Percentiles rank a stretch among this genome's conserved stretches.
Conservation (phyloP, 2,329 filamentous ascomycete species). For the Pseudogymnoascus verrucosus region DNA sequence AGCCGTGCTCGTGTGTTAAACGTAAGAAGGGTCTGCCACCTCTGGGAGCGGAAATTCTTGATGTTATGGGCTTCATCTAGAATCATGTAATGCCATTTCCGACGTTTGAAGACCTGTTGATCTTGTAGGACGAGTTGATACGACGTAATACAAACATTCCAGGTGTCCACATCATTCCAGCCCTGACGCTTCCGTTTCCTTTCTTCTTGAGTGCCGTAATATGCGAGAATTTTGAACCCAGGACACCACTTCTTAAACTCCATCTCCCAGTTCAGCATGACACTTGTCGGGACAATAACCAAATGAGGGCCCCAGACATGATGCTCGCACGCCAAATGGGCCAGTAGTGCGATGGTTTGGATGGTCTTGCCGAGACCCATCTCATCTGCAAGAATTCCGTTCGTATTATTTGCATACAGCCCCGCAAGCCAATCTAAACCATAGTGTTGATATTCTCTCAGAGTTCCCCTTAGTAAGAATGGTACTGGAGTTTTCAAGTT, state of each 20-base stretch:
- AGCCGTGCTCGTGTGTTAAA: constrained; percentile 87
- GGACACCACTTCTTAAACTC: constrained; percentile 99
- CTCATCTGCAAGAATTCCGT: constrained; percentile 93
- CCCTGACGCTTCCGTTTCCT: constrained; percentile 83
- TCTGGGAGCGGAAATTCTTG: constrained; percentile 97
- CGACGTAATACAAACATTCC: constrained; percentile 96
- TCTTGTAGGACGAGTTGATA: constrained; percentile 96
- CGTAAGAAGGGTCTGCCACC: constrained; percentile 90
- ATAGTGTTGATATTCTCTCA: constrained; percentile 93
- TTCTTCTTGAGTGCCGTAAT: constrained; percentile 92
- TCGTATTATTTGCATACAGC: constrained; percentile 84
- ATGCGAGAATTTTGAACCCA: constrained; percentile 94
- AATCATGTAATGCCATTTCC: constrained; percentile 96
- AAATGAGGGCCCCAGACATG: constrained; percentile 94
- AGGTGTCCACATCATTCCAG: constrained; percentile 87
- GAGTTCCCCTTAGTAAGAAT: constrained; percentile 73
- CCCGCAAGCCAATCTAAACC: constrained; percentile 96
- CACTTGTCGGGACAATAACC: constrained; percentile 92
- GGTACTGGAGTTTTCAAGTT: constrained; percentile 63
- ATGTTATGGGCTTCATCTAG: constrained; percentile 98
- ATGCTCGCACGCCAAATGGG: constrained; percentile 83
- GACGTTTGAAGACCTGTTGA: constrained; percentile 83
- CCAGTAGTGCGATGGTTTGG: constrained; percentile 89
- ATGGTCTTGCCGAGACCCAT: constrained; percentile 99
- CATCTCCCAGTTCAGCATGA: constrained; percentile 99